phyloP scores from a whole-genome alignment of 352 stramenopile genomes.

The Phytophthora pistaciae region DNA sequence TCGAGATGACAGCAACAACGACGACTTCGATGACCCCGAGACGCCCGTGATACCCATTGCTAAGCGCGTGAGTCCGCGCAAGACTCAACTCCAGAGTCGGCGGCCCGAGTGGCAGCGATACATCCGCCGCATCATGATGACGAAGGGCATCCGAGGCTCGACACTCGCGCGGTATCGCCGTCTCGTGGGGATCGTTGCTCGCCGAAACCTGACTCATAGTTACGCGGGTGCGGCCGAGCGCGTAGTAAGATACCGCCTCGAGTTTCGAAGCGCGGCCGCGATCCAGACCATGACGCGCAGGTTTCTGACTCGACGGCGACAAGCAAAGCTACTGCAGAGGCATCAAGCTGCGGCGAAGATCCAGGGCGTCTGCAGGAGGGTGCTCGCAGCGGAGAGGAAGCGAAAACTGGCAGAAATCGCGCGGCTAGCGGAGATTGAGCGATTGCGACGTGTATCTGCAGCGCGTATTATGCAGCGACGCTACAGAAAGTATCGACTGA shows the following conservation, averaged over 20 bases:
- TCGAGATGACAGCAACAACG: constrained; percentile 2
- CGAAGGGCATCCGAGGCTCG: constrained; percentile 36
- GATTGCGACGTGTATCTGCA: constrained; percentile 5
- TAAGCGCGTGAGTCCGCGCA: constrained; percentile 21
- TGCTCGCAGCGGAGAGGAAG: constrained; percentile 5
- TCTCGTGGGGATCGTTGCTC: constrained; percentile 45
- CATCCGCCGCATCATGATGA: constrained; percentile 37
- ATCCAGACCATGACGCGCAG: constrained; percentile 23
- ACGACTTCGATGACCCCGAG: constrained; percentile 7
- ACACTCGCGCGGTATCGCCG: constrained; percentile 49
- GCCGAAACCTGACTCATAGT: constrained; percentile 32
- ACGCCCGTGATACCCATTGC: constrained; percentile 3
- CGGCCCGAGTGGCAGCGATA: constrained; percentile 25
- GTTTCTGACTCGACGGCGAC: constrained; percentile 31
- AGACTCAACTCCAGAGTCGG: constrained; percentile 13
- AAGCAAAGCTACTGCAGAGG: constrained; percentile 11
- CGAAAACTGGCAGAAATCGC: constrained; percentile 9
- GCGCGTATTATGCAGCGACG: constrained; percentile 15
- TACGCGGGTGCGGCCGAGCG: constrained; percentile 18
- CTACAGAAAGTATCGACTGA: constrained; percentile 22
- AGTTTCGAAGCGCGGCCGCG: constrained; percentile 19
- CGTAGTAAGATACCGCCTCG: constrained; percentile 30
- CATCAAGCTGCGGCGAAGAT: constrained; percentile 19
- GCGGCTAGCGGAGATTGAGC: constrained; percentile 6
- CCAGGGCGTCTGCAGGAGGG: constrained; percentile 19